Evolutionary conservation across 2,329 filamentous ascomycete species (phyloP).

Genomic region (Fusarium luffae): DNA sequence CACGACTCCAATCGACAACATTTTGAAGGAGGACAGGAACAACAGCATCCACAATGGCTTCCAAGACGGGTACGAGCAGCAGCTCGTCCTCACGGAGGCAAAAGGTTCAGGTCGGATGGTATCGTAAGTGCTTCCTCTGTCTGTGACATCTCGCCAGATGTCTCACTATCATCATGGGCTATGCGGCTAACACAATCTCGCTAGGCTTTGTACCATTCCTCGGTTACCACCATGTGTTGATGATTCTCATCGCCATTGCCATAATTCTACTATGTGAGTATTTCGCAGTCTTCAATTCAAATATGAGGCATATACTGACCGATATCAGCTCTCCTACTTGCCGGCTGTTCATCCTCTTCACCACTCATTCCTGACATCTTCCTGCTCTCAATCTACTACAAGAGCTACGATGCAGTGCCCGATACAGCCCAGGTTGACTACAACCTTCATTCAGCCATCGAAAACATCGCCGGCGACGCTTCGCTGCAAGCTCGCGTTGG

Average conservation of each 20-base stretch:
- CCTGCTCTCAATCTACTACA: conserved; percentile 97
- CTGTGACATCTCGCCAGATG: conserved; percentile 29
- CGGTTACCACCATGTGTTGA: conserved; percentile 87
- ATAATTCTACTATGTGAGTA: conserved; percentile 96
- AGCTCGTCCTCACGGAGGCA: conserved; percentile 47
- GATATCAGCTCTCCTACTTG: conserved; percentile 81
- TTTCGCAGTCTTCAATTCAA: not conserved
- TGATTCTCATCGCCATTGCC: conserved; percentile 93
- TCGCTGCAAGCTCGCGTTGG: conserved; percentile 91
- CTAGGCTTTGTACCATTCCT: conserved; percentile 75
- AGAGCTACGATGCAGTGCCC: conserved; percentile 83
- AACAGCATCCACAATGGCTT: conserved; percentile 40
- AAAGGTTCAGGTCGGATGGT: conserved; percentile 61
- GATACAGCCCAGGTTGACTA: conserved; percentile 92
- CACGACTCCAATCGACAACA: conserved; percentile 14
- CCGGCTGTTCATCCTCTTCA: conserved; percentile 96
- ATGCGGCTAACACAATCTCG: conserved; percentile 37
- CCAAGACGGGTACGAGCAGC: conserved; percentile 40
- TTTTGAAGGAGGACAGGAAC: conserved; percentile 32
- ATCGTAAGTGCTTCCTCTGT: conserved; percentile 53
- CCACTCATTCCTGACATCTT: conserved; percentile 96
- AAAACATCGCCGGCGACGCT: conserved; percentile 88
- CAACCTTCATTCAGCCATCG: conserved; percentile 83
- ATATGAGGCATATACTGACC: conserved; percentile 16
- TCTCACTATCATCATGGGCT: not conserved